These are phyloP conservation scores for Diaporthe citri DNA, from an alignment of 2,329 filamentous ascomycete genomes.

Conservation along the genomic window DNA sequence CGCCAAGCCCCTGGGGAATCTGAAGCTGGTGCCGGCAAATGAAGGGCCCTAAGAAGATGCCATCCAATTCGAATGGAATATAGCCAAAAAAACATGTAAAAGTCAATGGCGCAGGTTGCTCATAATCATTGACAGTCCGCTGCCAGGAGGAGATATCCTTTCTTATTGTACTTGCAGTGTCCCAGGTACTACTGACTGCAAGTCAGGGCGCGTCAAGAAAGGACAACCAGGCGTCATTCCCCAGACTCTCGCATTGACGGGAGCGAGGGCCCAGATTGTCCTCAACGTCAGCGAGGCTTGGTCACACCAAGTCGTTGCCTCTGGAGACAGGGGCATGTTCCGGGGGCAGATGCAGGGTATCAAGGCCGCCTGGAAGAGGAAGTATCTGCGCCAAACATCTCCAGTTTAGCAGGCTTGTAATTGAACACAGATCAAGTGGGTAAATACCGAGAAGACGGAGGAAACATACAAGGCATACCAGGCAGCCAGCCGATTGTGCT, in stretches of 20 bases:
- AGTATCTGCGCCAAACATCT: slow-evolving; percentile 48
- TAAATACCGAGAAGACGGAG: too few species aligned
- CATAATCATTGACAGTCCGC: background rate
- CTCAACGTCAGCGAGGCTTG: slow-evolving; percentile 55
- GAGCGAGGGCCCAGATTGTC: slow-evolving; percentile 52
- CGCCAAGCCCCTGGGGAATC: background rate
- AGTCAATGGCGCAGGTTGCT: too few species aligned
- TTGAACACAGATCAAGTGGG: background rate
- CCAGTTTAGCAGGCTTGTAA: background rate
- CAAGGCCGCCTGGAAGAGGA: slow-evolving; percentile 62
- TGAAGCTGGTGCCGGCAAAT: background rate
- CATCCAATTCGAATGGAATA: background rate
- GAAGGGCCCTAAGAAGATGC: background rate
- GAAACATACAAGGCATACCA: slow-evolving; percentile 56
- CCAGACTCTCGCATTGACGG: slow-evolving; percentile 54
- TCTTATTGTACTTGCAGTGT: background rate
- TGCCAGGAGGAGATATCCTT: too few species aligned
- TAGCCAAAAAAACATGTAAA: too few species aligned
- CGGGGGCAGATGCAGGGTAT: slow-evolving; percentile 62
- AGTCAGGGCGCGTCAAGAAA: slow-evolving; percentile 45
- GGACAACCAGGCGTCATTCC: slow-evolving; percentile 52
- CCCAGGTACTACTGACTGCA: background rate
- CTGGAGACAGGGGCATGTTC: slow-evolving; percentile 53
- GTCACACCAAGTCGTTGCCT: slow-evolving; percentile 54
- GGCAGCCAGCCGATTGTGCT: slow-evolving; percentile 54